Evolutionary conservation across 1,139 yeast species (phyloP).

Genomic region (Zhuliangozyma parablackwelliae): DNA sequence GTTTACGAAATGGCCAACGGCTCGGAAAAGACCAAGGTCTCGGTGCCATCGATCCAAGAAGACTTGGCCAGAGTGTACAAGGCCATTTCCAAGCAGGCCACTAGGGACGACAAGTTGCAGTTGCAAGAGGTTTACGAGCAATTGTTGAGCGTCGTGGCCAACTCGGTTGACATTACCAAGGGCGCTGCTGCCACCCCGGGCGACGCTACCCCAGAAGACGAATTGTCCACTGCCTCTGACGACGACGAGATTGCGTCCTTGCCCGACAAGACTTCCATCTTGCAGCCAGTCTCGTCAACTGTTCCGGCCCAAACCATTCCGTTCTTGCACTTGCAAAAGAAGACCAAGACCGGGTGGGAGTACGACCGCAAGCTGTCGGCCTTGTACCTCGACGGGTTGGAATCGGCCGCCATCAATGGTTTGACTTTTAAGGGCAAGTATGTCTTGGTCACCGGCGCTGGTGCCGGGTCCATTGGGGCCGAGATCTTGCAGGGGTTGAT

Average conservation of each 20-base stretch:
- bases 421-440: conserved; percentile 83
- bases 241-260: conserved; percentile 77
- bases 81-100: conserved; percentile 70
- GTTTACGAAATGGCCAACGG: conserved; percentile 97
- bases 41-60: conserved; percentile 73
- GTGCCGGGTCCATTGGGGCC: conserved; percentile 98
- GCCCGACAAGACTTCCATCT: conserved; percentile 64
- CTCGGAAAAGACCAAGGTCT: conserved; percentile 69
- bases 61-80: conserved; percentile 83
- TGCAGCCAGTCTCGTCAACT: conserved; percentile 68
- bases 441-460: conserved; percentile 95
- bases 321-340: conserved; percentile 85
- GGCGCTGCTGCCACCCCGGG: conserved; percentile 39
- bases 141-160: conserved; percentile 67
- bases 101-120: conserved; percentile 63
- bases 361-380: conserved; percentile 79
- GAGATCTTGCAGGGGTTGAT: conserved; percentile 91
- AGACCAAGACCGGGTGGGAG: conserved; percentile 74
- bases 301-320: conserved; percentile 87
- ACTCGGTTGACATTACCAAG: conserved; percentile 59
- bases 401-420: conserved; percentile 90
- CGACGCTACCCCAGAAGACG: conserved; percentile 40
- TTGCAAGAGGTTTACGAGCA: conserved; percentile 78
- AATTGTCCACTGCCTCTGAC: conserved; percentile 40
- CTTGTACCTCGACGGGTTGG: conserved; percentile 81